Conservation (phyloP, 169 alveolate species). For the Cyclospora cayetanensis region DNA sequence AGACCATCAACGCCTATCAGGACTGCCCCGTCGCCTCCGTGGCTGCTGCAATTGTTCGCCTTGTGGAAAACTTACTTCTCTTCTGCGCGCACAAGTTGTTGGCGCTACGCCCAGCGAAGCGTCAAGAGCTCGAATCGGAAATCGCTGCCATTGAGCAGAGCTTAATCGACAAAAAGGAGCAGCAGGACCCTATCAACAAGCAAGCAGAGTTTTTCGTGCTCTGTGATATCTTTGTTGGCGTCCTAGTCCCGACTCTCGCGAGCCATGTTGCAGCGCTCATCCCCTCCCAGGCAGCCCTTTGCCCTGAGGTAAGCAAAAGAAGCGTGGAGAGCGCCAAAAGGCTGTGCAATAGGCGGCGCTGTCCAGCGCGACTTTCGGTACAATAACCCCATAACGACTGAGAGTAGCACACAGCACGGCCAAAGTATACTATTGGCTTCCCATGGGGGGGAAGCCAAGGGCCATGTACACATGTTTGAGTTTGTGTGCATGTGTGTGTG, state of each 20-base stretch:
- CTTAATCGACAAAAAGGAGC: not conserved
- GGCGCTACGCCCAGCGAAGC: constrained; percentile 27
- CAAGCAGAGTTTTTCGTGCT: constrained; percentile 39
- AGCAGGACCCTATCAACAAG: not conserved
- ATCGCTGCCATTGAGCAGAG: not conserved
- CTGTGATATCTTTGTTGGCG: constrained; percentile 44
- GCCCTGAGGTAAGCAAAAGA: not conserved
- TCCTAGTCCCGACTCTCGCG: constrained; percentile 3
- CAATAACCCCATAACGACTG: too few species aligned
- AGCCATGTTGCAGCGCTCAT: constrained; percentile 1
- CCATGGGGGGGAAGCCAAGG: too few species aligned
- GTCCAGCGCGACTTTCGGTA: too few species aligned
- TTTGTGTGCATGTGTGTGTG: too few species aligned
- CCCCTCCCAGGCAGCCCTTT: not conserved
- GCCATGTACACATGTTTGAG: too few species aligned
- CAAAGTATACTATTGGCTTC: too few species aligned
- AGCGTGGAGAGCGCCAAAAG: too few species aligned
- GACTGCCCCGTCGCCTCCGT: constrained; percentile 34
- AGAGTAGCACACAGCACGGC: too few species aligned
- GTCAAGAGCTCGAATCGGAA: constrained; percentile 1
- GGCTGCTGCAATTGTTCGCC: not conserved
- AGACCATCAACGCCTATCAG: not conserved
- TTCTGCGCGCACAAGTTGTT: constrained; percentile 27
- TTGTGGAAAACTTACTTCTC: not conserved
- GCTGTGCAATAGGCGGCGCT: too few species aligned